A percentile compares a stretch with the other conserved stretches of the same genome.
These are phyloP conservation scores for Discostella stelligeroides DNA, from an alignment of 108 stramenopile genomes.

Conservation along the genomic window DNA sequence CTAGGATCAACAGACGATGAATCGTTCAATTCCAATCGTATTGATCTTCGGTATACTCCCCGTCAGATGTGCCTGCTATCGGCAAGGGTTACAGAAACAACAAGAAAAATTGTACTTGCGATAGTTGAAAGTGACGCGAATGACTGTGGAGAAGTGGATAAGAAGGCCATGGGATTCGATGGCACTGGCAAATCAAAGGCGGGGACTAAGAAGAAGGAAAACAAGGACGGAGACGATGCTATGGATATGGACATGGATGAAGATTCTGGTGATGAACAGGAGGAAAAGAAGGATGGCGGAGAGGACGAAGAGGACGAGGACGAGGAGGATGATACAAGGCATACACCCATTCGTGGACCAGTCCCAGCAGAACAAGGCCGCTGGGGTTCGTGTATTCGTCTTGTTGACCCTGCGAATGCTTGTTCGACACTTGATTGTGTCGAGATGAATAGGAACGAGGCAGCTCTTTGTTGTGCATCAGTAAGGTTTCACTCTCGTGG, in stretches of 20 bases:
- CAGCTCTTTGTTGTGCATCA: constrained; percentile 90
- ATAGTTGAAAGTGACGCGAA: constrained; percentile 96
- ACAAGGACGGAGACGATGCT: constrained; percentile 56
- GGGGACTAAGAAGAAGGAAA: constrained; percentile 45
- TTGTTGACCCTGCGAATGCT: constrained; percentile 84
- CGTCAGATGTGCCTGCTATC: constrained; percentile 89
- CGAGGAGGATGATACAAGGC: constrained; percentile 66
- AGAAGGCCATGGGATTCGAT: constrained; percentile 80
- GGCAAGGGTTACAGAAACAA: constrained; percentile 28
- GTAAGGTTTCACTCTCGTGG: constrained; percentile 91
- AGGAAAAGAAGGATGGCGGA: constrained; percentile 58
- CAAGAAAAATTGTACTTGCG: constrained; percentile 81
- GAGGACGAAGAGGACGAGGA: constrained; percentile 86
- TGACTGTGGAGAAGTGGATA: constrained; percentile 83
- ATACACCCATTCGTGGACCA: constrained; percentile 89
- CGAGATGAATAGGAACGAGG: constrained; percentile 92
- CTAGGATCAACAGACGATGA: constrained; percentile 81
- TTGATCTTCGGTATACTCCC: constrained; percentile 94
- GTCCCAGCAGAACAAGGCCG: constrained; percentile 77
- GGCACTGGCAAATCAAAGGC: constrained; percentile 51
- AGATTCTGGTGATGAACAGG: constrained; percentile 73
- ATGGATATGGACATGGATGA: constrained; percentile 76
- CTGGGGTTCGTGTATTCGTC: constrained; percentile 96
- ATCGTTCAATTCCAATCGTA: constrained; percentile 87
- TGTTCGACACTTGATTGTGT: constrained; percentile 86